These are phyloP conservation scores for Novymonas esmeraldas DNA, from an alignment of 208 protist species.

Conservation along the genomic window DNA sequence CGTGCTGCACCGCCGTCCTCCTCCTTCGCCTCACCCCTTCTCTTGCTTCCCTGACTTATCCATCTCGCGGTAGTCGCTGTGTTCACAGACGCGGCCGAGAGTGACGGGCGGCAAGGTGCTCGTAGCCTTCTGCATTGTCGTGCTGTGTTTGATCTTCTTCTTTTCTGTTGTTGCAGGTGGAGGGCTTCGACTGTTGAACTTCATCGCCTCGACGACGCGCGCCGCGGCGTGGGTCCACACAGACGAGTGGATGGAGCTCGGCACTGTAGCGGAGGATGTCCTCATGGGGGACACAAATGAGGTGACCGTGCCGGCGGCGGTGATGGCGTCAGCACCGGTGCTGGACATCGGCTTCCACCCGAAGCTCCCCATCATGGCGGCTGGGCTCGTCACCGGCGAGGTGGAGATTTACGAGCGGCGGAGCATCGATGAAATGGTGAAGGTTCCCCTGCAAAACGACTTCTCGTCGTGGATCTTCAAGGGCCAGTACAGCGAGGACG, in stretches of 20 bases:
- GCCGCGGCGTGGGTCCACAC: too few relatives aligned
- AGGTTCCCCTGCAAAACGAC: conserved; percentile 65
- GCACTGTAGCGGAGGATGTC: conserved; percentile 43
- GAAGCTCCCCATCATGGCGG: conserved; percentile 64
- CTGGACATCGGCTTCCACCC: conserved; percentile 86
- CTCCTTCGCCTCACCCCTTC: too few relatives aligned
- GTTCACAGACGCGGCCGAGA: too few relatives aligned
- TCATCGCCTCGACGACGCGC: conserved; percentile 1
- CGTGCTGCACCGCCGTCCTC: too few relatives aligned
- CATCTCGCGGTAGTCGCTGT: too few relatives aligned
- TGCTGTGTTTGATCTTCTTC: too few relatives aligned
- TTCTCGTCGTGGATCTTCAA: conserved; percentile 76
- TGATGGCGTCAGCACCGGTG: conserved; percentile 62
- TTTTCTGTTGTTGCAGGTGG: too few relatives aligned
- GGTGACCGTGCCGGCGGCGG: conserved; percentile 58
- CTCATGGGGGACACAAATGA: conserved; percentile 68
- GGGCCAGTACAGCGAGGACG: conserved; percentile 45
- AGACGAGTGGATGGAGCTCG: conserved; percentile 72
- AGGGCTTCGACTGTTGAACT: background rate
- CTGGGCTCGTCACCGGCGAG: conserved; percentile 80
- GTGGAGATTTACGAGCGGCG: conserved; percentile 78
- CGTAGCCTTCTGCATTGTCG: too few relatives aligned
- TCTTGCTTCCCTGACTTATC: too few relatives aligned
- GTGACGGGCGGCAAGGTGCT: too few relatives aligned
- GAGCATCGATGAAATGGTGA: conserved; percentile 58